Base-by-base conservation (phyloP, 2,329 filamentous ascomycete genomes). In the Cercospora zeae-maydis region DNA sequence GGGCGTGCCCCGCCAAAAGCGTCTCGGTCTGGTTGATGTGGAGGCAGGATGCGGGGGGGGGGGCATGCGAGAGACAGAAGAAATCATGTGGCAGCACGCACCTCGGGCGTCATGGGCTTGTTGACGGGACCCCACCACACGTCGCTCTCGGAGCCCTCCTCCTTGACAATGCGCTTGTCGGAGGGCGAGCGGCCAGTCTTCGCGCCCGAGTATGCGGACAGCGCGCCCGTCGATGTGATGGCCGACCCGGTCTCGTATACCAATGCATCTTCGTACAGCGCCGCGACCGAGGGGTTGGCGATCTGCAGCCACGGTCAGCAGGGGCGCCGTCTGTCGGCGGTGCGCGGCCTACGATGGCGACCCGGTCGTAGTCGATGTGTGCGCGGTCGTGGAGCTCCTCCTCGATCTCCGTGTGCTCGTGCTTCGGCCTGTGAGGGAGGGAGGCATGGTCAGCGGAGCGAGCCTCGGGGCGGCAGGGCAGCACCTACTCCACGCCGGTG, bases 101-200 rank as follows among this genome's bases (percentile, higher is more conserved):
- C 95, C 79, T 98, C 93, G 73, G 92, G 86, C 71, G 87, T 88
- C 95, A 99, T 99, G 76, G 93, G 91, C 87, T 98, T 98, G 86
- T 99, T 99, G 72, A 99, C 95, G 61, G 95, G 93, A 75, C 95
- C 95, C 95, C 95, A 98, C 95, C 95, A 99, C 75, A 99, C 86
- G 66, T 99, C 87, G 62, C 95, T 88, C 78, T 96, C 88, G 69
- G 95, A 98, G 67, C 87, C 83, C 64, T 88, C 82, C 79, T 99
- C 95, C 82, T 96, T 87, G 76, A 99, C 95, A 76, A 99, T 91
- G 78, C 95, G 89, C 88, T 99, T 99, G 82, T 99, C 95, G 61
- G 91, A 88, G 24, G 95, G 95, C 66, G 95, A 99, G 70, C 95
- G 92, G 67, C 95, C 95, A 66, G 95, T 99, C 87, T 99, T 99